phyloP scores from a whole-genome alignment of 2,329 filamentous ascomycete genomes.

The Beauveria pseudobassiana region DNA sequence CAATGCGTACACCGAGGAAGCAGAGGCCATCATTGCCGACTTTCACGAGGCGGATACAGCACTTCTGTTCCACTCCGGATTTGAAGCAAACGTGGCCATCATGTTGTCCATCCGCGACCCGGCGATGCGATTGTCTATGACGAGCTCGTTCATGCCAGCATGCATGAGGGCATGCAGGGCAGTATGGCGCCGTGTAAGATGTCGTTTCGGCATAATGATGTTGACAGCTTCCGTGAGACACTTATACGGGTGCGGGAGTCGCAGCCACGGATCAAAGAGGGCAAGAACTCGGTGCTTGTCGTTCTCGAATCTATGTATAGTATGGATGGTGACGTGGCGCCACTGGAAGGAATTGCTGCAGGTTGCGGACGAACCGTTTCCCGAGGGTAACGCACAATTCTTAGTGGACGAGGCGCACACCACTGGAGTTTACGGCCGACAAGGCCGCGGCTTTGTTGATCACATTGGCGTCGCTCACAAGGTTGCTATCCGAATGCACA shows the following conservation, averaged over 20 bases:
- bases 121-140: conserved; percentile 7
- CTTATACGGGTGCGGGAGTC: conserved; percentile 21
- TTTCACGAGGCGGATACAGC: conserved; percentile 1
- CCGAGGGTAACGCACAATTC: conserved; percentile 33
- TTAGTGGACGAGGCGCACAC: conserved; percentile 49
- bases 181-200: not conserved
- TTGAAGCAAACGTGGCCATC: conserved; percentile 1
- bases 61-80: conserved; percentile 3
- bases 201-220: conserved; percentile 8
- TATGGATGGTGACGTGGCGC: conserved; percentile 37
- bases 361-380: conserved; percentile 22
- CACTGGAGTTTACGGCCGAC: conserved; percentile 39
- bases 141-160: conserved; percentile 6
- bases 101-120: not conserved
- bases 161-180: conserved; percentile 1
- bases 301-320: conserved; percentile 33
- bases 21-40: not conserved
- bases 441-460: conserved; percentile 41
- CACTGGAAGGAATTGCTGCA: conserved; percentile 27
- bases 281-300: conserved; percentile 26
- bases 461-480: conserved; percentile 38
- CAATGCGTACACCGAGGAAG: not conserved
- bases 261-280: conserved; percentile 22
- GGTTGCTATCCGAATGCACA: conserved; percentile 41
- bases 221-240: conserved; percentile 32